phyloP scores from a whole-genome alignment of 139 green algal genomes.

The Tetraselmis striata region DNA sequence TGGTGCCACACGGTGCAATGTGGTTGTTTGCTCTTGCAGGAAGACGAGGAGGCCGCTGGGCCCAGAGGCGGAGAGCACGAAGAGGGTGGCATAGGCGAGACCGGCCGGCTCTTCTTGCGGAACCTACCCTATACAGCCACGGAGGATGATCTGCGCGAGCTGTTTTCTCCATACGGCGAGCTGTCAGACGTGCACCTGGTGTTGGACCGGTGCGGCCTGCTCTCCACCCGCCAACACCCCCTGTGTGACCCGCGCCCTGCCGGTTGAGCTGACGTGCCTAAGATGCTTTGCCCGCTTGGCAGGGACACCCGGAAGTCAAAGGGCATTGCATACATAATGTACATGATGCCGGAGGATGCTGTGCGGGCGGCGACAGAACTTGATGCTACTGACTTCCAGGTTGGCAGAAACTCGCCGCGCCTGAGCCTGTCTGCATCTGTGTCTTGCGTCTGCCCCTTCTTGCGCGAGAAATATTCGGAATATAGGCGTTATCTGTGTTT shows the following conservation, averaged over 20 bases:
- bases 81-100: conserved; percentile 58
- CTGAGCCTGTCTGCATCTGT: too few species aligned
- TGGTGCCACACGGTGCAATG: too few species aligned
- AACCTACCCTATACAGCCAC: conserved; percentile 87
- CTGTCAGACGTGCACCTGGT: conserved; percentile 88
- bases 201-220: conserved; percentile 71
- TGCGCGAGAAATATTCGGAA: too few species aligned
- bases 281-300: neutral
- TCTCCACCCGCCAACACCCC: conserved; percentile 6
- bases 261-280: neutral
- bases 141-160: conserved; percentile 73
- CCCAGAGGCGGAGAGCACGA: neutral
- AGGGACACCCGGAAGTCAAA: conserved; percentile 50
- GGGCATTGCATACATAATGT: conserved; percentile 88
- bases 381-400: too few species aligned
- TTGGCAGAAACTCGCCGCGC: too few species aligned
- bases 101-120: conserved; percentile 84
- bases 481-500: too few species aligned
- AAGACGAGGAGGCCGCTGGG: conserved; percentile 4
- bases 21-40: too few species aligned
- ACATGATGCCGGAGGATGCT: conserved; percentile 60
- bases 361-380: conserved; percentile 53
- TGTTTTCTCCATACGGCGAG: conserved; percentile 71
- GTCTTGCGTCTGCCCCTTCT: too few species aligned
- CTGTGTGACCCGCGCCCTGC: neutral